Evolutionary conservation across 768 basidiomycete genomes (phyloP), one percentile per base, ranked within the genome.

Genomic region (Chalciporus sphaerocephalus): DNA sequence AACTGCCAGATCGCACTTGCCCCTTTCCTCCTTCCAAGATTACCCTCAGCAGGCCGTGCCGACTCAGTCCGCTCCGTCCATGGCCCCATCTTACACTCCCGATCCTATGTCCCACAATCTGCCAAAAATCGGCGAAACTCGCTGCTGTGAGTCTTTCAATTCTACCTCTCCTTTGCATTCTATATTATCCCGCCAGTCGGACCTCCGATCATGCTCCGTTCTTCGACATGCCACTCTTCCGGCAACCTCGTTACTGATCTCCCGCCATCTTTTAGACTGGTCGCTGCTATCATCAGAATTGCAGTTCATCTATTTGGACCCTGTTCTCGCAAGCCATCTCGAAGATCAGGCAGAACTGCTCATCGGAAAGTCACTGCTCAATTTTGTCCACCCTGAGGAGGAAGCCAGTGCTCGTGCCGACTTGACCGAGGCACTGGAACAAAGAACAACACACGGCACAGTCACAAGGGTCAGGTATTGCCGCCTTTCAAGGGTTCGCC

Each of bases 381-480:
- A 73, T 32, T 92, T 88, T 61, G 84, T 92, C 27, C 90, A 92
- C 59, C 90, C 90, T 48, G 88, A 90, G 51, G 90, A 92, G 56
- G 80, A 85, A 54, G 72, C 76, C 0, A 84, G 83, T 9, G 90
- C 90, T 4, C 76, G 78, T 54, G 69, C 76, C 10, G 91, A 92
- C 69, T 74, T 92, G 32, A 77, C 81, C 42, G 75, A 79, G 40
- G 87, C 89, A 13, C 73, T 92, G 46, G 76, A 86, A 42, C 80
- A 78, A 56, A 78, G 81, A 56, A 88, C 83, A 2, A 71, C 90
- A 47, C 85, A 90, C 62, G 90, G 90, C 51, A 88, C 85, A 38
- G 86, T 92, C 49, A 92, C 90, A 50, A 81, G 89, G 56, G 87
- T 91, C 48, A 81, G 87, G 40, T 91, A 83, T 64, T 85, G 81